Percentiles rank a stretch among this genome's conserved stretches.
These are phyloP conservation scores for Alternaria dauci DNA, from an alignment of 2,329 filamentous ascomycete species.

Conservation along the genomic window DNA sequence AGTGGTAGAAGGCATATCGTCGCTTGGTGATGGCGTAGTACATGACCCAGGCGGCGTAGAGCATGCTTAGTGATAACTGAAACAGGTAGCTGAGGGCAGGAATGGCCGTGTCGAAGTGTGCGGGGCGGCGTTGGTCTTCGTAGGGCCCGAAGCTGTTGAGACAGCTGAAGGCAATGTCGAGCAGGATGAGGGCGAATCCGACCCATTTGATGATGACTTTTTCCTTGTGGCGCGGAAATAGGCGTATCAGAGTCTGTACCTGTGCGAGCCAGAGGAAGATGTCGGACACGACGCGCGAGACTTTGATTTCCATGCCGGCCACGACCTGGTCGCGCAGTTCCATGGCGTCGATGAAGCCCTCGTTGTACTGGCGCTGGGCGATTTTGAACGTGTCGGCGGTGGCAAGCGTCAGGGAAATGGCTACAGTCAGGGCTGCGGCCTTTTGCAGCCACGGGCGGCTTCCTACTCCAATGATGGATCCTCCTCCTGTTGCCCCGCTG, in stretches of 20 bases:
- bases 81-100: constrained; percentile 92
- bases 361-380: constrained; percentile 80
- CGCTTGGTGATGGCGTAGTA: constrained; percentile 94
- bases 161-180: constrained; percentile 90
- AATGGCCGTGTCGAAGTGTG: constrained; percentile 86
- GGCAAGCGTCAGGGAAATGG: constrained; percentile 89
- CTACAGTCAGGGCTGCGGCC: constrained; percentile 69
- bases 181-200: constrained; percentile 88
- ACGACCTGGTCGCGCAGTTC: constrained; percentile 81
- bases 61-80: constrained; percentile 81
- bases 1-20: constrained; percentile 88
- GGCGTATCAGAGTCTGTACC: constrained; percentile 91
- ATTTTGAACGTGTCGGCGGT: constrained; percentile 90
- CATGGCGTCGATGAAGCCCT: constrained; percentile 80
- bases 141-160: constrained; percentile 80
- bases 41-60: constrained; percentile 93
- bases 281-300: constrained; percentile 91
- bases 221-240: constrained; percentile 95
- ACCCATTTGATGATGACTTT: constrained; percentile 99
- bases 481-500: constrained; percentile 69
- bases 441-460: constrained; percentile 92
- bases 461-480: constrained; percentile 81
- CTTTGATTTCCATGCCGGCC: constrained; percentile 83
- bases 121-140: constrained; percentile 67
- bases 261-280: constrained; percentile 98